phyloP scores from a whole-genome alignment of 148 eudicot species.

The Rhododendron griersonianum region DNA sequence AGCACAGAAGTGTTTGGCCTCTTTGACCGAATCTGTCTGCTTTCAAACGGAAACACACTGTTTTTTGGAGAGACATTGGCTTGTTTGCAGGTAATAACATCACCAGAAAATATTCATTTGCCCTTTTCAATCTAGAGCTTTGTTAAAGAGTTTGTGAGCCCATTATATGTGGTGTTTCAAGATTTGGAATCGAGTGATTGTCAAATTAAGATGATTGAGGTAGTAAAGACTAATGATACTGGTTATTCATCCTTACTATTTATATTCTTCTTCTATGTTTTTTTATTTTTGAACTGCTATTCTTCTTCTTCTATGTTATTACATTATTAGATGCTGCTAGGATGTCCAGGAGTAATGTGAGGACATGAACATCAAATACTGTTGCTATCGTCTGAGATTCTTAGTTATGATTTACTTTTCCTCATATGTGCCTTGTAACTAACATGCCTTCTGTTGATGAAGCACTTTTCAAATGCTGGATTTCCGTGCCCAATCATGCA shows the following conservation, averaged over 20 bases:
- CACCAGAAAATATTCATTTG: not conserved
- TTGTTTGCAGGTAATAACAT: slow-evolving; percentile 79
- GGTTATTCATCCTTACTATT: not conserved
- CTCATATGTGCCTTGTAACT: not conserved
- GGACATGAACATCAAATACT: not conserved
- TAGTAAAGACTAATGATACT: not conserved
- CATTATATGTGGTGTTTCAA: not conserved
- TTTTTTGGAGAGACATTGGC: slow-evolving; percentile 96
- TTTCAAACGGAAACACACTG: slow-evolving; percentile 90
- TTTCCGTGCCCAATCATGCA: slow-evolving; percentile 99
- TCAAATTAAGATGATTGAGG: not conserved
- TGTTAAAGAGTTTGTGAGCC: not conserved
- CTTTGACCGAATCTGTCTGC: slow-evolving; percentile 92
- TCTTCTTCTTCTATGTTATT: not conserved
- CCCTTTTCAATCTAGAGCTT: not conserved
- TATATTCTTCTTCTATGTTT: not conserved
- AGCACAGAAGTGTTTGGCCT: slow-evolving; percentile 99
- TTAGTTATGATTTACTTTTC: not conserved
- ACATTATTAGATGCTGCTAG: not conserved
- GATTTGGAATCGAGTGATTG: not conserved
- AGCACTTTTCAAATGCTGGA: slow-evolving; percentile 99
- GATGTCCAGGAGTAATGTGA: not conserved
- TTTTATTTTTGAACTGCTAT: not conserved
- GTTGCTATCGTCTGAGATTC: not conserved
- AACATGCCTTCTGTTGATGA: slow-evolving; percentile 29